Evolutionary conservation across 345 rosid genomes (phyloP), one percentile per base, ranked within the genome.

Genomic region (Laguncularia racemosa): DNA sequence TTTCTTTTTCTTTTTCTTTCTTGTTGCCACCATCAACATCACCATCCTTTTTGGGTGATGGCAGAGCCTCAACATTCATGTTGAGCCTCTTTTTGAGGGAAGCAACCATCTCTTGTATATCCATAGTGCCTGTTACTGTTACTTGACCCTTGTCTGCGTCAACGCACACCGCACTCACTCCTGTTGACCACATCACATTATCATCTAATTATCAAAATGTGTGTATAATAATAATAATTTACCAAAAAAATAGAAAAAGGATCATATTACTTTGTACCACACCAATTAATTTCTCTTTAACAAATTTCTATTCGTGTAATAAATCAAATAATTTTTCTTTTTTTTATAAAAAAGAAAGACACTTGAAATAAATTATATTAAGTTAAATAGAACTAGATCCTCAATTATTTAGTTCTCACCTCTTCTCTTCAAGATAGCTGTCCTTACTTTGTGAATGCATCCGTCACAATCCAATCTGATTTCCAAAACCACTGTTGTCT

Each of bases 61-160:
- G 68, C 19, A 83, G 78, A 9, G 89, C 80, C 59, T 86, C 97
- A 5, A 93, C 91, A 13, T 47, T 72, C 38, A 91, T 73, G 49
- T 61, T 80, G 52, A 89, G 76, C 74, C 82, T 93, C 48, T 67
- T 74, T 13, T 52, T 67, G 16, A 93, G 84, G 48, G 67, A 62
- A 16, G 88, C 78, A 13, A 58, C 71, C 48, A 87, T 67, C 33
- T 72, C 70, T 56, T 85, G 79, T 1, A 67, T 78, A 66, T 89
- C 91, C 73, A 83, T 62, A 10, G 77, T 85, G 1, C 99, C 99
- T 28, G 77, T 89, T 20, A 89, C 96, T 20, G 81, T 73, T 21
- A 93, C 86, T 15, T 75, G 71, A 55, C 86, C 96, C 68, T 85
- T 93, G 5, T 57, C 76, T 15, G 56, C 72, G 62, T 86, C 95